These are phyloP conservation scores for Psidium friedrichsthalianum DNA, from an alignment of 345 rosid species.

Conservation along the genomic window DNA sequence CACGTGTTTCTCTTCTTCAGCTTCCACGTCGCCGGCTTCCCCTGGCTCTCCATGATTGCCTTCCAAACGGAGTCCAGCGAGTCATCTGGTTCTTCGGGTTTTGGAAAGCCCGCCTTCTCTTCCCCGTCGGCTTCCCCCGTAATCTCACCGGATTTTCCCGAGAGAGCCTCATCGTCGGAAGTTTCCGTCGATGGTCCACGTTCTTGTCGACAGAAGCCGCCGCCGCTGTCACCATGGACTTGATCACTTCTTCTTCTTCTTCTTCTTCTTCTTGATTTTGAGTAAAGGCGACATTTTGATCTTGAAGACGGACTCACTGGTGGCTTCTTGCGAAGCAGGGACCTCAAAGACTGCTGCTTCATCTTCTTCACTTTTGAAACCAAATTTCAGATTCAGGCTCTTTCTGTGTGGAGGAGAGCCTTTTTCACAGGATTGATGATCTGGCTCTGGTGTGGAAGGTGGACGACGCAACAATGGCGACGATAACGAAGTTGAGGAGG, in stretches of 20 bases:
- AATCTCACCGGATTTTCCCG: background rate
- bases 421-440: background rate
- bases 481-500: constrained; percentile 34
- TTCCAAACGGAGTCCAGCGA: constrained; percentile 37
- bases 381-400: background rate
- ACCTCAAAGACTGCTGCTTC: background rate
- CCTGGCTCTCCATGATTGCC: constrained; percentile 27
- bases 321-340: background rate
- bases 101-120: background rate
- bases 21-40: background rate
- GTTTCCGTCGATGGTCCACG: background rate
- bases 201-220: background rate
- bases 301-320: background rate
- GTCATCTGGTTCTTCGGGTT: background rate
- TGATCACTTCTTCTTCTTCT: background rate
- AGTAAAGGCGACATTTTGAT: background rate
- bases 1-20: constrained; percentile 36
- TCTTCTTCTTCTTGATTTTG: background rate
- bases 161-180: background rate
- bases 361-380: background rate
- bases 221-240: background rate
- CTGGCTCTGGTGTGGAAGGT: constrained; percentile 4
- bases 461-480: constrained; percentile 32
- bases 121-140: background rate
- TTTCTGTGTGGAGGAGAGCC: background rate